Conservation (phyloP, 2,329 filamentous ascomycete species). For the Fusarium bulbicola region DNA sequence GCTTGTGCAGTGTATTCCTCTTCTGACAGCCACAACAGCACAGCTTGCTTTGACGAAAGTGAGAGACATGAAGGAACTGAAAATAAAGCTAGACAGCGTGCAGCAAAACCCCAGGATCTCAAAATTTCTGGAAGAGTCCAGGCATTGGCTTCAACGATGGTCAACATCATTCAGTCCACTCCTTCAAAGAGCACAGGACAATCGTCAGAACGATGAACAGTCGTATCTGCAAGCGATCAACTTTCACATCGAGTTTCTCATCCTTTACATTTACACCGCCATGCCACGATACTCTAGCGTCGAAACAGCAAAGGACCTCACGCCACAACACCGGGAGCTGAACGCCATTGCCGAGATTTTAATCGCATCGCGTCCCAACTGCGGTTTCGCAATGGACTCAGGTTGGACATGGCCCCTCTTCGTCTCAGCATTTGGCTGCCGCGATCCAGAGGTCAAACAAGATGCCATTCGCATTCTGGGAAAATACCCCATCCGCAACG, state of each 20-base stretch:
- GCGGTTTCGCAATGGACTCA: slow-evolving; percentile 57
- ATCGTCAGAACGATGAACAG: slow-evolving; percentile 33
- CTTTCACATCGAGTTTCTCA: slow-evolving; percentile 54
- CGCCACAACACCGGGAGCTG: slow-evolving; percentile 55
- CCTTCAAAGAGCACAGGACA: slow-evolving; percentile 40
- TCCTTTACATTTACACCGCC: slow-evolving; percentile 51
- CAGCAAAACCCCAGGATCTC: slow-evolving; percentile 43
- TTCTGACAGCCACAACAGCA: slow-evolving; percentile 45
- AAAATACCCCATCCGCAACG: slow-evolving; percentile 54
- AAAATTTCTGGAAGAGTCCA: slow-evolving; percentile 48
- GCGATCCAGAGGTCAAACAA: slow-evolving; percentile 50
- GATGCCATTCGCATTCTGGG: slow-evolving; percentile 53
- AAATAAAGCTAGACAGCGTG: slow-evolving; percentile 45
- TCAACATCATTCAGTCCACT: slow-evolving; percentile 50
- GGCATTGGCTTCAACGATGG: slow-evolving; percentile 54
- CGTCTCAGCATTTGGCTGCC: slow-evolving; percentile 52
- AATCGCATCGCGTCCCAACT: slow-evolving; percentile 47
- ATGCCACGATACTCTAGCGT: slow-evolving; percentile 51
- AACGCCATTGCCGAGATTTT: slow-evolving; percentile 50
- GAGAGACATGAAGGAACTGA: slow-evolving; percentile 41
- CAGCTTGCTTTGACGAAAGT: slow-evolving; percentile 45
- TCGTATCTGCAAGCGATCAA: slow-evolving; percentile 51
- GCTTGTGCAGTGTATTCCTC: slow-evolving; percentile 50
- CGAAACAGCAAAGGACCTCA: slow-evolving; percentile 49
- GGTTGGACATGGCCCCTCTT: slow-evolving; percentile 58